A percentile compares a stretch with the other conserved stretches of the same genome.
Evolutionary conservation across 2,329 filamentous ascomycete genomes (phyloP).

Genomic region (Teratosphaeria epicoccoides): DNA sequence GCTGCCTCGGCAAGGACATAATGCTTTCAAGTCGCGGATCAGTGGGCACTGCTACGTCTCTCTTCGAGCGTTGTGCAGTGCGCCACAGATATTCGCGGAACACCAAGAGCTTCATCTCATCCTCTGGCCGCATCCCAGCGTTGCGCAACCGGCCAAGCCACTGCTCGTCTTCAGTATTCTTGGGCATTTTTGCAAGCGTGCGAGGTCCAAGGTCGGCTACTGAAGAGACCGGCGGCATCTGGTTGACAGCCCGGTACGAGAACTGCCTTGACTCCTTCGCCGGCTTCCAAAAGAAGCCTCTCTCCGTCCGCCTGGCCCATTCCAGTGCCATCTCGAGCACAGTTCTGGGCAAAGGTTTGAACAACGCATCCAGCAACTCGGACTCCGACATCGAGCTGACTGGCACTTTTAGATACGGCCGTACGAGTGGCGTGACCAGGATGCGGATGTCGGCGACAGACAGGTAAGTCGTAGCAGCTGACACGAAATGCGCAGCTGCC

Average conservation of each 20-base stretch:
- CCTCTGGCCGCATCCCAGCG: constrained; percentile 68
- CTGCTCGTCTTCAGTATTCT: constrained; percentile 86
- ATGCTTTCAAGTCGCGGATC: constrained; percentile 51
- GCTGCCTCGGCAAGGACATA: constrained; percentile 56
- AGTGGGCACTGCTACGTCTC: constrained; percentile 35
- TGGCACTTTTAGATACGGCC: constrained; percentile 68
- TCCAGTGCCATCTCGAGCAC: constrained; percentile 76
- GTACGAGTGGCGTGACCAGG: constrained; percentile 68
- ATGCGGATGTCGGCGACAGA: constrained; percentile 73
- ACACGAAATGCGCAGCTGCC: constrained; percentile 73
- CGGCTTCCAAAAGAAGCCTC: constrained; percentile 78
- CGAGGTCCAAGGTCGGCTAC: constrained; percentile 47
- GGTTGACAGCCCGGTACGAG: constrained; percentile 37
- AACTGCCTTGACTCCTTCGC: constrained; percentile 61
- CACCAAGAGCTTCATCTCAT: constrained; percentile 80
- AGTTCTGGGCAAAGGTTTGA: constrained; percentile 65
- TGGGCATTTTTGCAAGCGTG: constrained; percentile 53
- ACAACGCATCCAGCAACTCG: constrained; percentile 68
- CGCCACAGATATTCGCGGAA: constrained; percentile 88
- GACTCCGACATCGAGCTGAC: constrained; percentile 61
- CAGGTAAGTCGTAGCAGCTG: constrained; percentile 63
- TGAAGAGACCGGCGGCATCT: constrained; percentile 47
- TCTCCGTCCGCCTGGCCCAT: constrained; percentile 63
- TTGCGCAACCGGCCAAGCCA: constrained; percentile 82
- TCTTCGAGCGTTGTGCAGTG: constrained; percentile 59